phyloP scores from a whole-genome alignment of 768 basidiomycete species.

The Russula foetens region DNA sequence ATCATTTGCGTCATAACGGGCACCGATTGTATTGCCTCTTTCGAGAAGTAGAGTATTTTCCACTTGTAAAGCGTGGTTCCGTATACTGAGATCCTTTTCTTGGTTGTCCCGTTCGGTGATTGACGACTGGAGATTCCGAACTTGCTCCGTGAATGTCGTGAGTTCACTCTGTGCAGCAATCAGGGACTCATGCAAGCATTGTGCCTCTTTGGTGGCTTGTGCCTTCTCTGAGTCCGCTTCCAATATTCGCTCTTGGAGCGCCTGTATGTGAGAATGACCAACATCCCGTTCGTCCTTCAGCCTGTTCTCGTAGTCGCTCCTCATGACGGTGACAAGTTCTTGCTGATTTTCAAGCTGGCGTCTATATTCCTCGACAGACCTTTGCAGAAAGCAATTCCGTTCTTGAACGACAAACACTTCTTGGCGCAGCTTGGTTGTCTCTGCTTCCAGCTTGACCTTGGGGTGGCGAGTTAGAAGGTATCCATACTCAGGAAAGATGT shows the following conservation, averaged over 20 bases:
- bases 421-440: conserved; percentile 28
- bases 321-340: conserved; percentile 4
- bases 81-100: conserved; percentile 21
- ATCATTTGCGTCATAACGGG: conserved; percentile 27
- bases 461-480: background rate
- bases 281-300: conserved; percentile 14
- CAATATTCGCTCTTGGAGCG: conserved; percentile 10
- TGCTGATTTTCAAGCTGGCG: conserved; percentile 13
- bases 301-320: conserved; percentile 10
- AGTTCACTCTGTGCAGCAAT: conserved; percentile 16
- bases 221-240: conserved; percentile 16
- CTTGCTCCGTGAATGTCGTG: conserved; percentile 16
- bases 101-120: conserved; percentile 20
- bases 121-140: conserved; percentile 19
- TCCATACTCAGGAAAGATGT: conserved; percentile 11
- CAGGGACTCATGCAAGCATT: conserved; percentile 15
- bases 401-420: conserved; percentile 37
- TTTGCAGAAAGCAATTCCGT: conserved; percentile 30
- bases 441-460: conserved; percentile 28
- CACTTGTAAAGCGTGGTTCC: conserved; percentile 21
- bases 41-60: conserved; percentile 20
- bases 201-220: conserved; percentile 13
- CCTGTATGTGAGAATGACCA: conserved; percentile 13
- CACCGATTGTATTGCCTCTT: conserved; percentile 23
- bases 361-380: conserved; percentile 18